Evolutionary conservation across 305 asterid species (phyloP).

Genomic region (Solanum hybrid): DNA sequence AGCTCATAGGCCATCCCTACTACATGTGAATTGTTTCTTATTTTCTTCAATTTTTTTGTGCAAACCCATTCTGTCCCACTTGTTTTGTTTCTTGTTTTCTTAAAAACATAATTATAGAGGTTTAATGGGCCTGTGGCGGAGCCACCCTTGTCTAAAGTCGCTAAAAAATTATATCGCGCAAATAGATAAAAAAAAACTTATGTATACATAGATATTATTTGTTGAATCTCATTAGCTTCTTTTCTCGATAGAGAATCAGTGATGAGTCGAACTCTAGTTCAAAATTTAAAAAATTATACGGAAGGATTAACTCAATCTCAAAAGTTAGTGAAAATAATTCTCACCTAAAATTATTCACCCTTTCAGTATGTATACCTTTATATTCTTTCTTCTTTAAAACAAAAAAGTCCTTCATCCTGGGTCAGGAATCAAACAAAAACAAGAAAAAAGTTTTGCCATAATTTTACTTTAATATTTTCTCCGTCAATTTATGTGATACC

Average conservation of each 20-base stretch:
- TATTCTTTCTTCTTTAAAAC: not conserved
- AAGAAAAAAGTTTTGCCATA: not conserved
- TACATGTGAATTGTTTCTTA: not conserved
- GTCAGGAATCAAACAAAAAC: not conserved
- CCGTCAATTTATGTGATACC: not conserved
- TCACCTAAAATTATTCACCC: not conserved
- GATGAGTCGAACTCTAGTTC: not conserved
- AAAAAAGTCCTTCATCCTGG: not conserved
- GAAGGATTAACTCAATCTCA: not conserved
- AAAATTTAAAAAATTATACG: not conserved
- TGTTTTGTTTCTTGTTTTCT: not conserved
- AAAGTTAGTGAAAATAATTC: not conserved
- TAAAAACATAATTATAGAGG: not conserved
- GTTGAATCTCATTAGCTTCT: not conserved
- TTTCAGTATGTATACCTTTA: not conserved
- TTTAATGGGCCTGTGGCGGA: not conserved
- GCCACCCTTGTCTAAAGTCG: not conserved
- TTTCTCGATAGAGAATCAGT: not conserved
- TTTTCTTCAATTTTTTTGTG: not conserved
- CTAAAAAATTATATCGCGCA: not conserved
- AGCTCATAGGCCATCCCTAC: not conserved
- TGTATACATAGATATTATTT: not conserved
- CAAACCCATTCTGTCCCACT: not conserved
- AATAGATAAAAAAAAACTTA: not conserved
- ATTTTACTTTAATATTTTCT: not conserved